Base-by-base conservation (phyloP, 2,329 filamentous ascomycete genomes). In the Aspergillus novoparasiticus region DNA sequence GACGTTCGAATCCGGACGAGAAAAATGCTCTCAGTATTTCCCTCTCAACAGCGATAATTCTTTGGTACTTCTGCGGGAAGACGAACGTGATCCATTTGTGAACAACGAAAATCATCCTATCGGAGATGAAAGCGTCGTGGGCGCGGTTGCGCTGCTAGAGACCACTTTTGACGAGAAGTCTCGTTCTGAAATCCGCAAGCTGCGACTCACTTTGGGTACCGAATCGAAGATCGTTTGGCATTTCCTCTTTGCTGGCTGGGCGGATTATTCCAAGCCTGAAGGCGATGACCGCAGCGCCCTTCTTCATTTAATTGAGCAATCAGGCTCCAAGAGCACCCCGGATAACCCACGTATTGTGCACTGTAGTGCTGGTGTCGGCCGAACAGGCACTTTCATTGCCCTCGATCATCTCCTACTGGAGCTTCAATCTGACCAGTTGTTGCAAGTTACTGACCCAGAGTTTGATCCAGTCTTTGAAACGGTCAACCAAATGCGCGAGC, bases 351-450 rank as follows among this genome's bases (percentile, higher is more conserved):
- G 94, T 60, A 89, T 98, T 63, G 86, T 93, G 12, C 91, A 94
- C 78, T 94, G 91, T 81, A 96, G 92, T 73, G 95, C 95, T 9
- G 95, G 95, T 45, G 94, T 99, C 16, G 95, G 95, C 14, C 88
- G 95, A 60, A 96, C 92, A 9, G 95, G 95, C 39, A 98, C 95
- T 0, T 99, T 98, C 75, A 97, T 99, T 72, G 91, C 93, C 1
- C 85, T 99, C n/a, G 95, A 98, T 78, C 93, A 96, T 77, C 86
- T 99, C 30, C 84, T 96, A 66, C 86, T 89, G 41, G 93, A 97
- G 77, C 84, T 98, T 11, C 88, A 92, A 30, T 85, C 88, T 6
- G 94, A 93, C 57, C 84, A 88, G 26, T 79, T 96, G 57, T 82
- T 86, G 66, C 74, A 81, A 57, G 68, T 71, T 39, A 71, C 79